phyloP scores from a whole-genome alignment of 164 flowering plant species.

The Vitis rupestris region DNA sequence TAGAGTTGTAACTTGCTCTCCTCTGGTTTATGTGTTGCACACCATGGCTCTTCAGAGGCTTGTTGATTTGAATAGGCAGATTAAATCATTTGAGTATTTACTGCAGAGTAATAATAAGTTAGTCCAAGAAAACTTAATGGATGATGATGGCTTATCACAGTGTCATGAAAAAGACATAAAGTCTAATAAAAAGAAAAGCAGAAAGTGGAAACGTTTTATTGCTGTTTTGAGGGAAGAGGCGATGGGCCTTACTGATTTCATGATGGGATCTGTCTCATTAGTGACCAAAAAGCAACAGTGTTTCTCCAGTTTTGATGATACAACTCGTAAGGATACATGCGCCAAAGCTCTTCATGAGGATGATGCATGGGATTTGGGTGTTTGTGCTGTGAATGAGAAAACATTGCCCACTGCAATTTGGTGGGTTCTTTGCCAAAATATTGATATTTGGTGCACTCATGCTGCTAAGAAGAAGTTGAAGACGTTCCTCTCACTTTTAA shows the following conservation, averaged over 20 bases:
- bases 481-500: slow-evolving; percentile 52
- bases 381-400: slow-evolving; percentile 42
- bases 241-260: slow-evolving; percentile 46
- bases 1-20: slow-evolving; percentile 26
- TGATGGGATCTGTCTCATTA: slow-evolving; percentile 35
- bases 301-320: slow-evolving; percentile 15
- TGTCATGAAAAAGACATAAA: slow-evolving; percentile 33
- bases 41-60: slow-evolving; percentile 79
- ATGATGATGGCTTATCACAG: slow-evolving; percentile 27
- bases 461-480: slow-evolving; percentile 64
- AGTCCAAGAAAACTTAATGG: slow-evolving; percentile 21
- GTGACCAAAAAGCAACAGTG: slow-evolving; percentile 22
- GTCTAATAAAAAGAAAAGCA: slow-evolving; percentile 13
- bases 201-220: slow-evolving; percentile 33
- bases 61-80: slow-evolving; percentile 70
- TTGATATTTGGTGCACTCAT: slow-evolving; percentile 80
- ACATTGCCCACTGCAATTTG: slow-evolving; percentile 65
- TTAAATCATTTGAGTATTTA: slow-evolving; percentile 55
- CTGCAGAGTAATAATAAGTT: slow-evolving; percentile 30
- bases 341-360: slow-evolving; percentile 12
- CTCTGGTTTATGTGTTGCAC: slow-evolving; percentile 58
- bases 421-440: slow-evolving; percentile 73
- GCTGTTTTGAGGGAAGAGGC: slow-evolving; percentile 59
- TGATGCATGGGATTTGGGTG: slow-evolving; percentile 48
- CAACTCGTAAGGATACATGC: slow-evolving; percentile 6